Base-by-base conservation (phyloP, 257 asterid species). In the Gynochthodes officinalis region DNA sequence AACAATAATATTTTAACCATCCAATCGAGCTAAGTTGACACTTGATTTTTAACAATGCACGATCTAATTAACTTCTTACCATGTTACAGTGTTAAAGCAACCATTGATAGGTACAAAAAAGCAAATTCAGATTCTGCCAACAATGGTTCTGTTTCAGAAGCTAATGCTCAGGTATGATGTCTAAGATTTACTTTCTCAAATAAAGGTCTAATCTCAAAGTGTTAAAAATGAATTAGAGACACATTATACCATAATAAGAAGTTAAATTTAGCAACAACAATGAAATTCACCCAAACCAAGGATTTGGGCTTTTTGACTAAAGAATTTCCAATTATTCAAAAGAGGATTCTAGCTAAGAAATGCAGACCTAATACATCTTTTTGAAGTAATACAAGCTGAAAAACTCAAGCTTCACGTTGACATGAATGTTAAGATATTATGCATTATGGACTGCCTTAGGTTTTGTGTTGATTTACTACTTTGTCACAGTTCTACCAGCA, bases 61-160 rank as follows among this genome's bases (percentile, higher is more conserved):
- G 25, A 15, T 4, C 11, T 27, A 23, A 33, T 21, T 19, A 25
- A 14, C 10, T 58, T 4, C 23, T 15, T 62, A 18, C 14, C 4
- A 71, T 81, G 77, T 10, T 76, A 57, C 87, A 94, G 98, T 86
- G 98, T 93, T 52, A 93, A 89, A 80, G 97, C 78, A 73, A 93
- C 96, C 66, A 89, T 93, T 64, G 96, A 93, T 32, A 85, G 97
- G 92, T 93, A 93, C 92, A 93, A 93, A 90, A 93, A 88, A 80
- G 93, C 91, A 70, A 82, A 86, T 78, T 83, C 98, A 54, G 97
- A 91, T 83, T 79, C 98, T 73, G 59, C 91, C 43, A 84, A 77
- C 48, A 82, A 81, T 62, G 96, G 93, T 49, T 88, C 95, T 35
- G 74, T 85, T 67, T 84, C 98, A 66, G 98, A 94, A 84, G 88